Evolutionary conservation across 768 basidiomycete genomes (phyloP).

Genomic region (Leucosporidium creatinivorum): DNA sequence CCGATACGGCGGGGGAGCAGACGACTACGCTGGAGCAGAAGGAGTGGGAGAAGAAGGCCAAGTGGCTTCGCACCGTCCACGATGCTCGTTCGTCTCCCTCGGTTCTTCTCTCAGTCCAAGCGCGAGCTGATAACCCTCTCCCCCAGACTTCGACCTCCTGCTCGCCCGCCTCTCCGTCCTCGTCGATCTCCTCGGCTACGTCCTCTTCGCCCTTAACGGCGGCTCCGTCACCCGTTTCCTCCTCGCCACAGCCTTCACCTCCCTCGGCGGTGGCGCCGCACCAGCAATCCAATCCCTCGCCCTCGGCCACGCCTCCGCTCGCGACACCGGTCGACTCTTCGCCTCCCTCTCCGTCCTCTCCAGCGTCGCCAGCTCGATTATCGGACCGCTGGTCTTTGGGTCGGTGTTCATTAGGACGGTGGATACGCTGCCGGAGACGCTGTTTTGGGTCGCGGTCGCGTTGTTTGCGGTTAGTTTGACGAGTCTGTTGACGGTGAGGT

Average conservation of each 20-base stretch:
- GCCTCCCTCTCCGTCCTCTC: slow-evolving; percentile 29
- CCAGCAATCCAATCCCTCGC: slow-evolving; percentile 36
- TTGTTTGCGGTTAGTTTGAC: neutral
- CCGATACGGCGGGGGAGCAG: neutral
- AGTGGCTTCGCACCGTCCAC: slow-evolving; percentile 22
- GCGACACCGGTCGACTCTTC: slow-evolving; percentile 34
- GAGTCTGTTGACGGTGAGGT: slow-evolving; percentile 3
- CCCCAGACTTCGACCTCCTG: slow-evolving; percentile 35
- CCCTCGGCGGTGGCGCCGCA: slow-evolving; percentile 30
- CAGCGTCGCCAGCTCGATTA: neutral
- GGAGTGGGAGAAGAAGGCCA: slow-evolving; percentile 29
- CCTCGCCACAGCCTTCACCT: slow-evolving; percentile 22
- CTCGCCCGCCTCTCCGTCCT: slow-evolving; percentile 29
- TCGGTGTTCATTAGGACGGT: slow-evolving; percentile 9
- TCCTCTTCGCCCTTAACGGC: slow-evolving; percentile 15
- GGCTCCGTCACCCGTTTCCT: slow-evolving; percentile 20
- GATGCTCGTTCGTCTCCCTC: slow-evolving; percentile 24
- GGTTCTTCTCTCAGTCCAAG: too few species aligned
- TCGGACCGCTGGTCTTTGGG: neutral
- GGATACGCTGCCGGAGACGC: slow-evolving; percentile 13
- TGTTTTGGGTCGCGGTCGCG: slow-evolving; percentile 24
- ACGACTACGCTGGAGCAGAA: neutral
- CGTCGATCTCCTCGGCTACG: slow-evolving; percentile 31
- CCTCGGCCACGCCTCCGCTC: slow-evolving; percentile 32
- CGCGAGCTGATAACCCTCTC: neutral